Evolutionary conservation across 495 filamentous ascomycete species (phyloP).

Genomic region (Platismatia glauca): DNA sequence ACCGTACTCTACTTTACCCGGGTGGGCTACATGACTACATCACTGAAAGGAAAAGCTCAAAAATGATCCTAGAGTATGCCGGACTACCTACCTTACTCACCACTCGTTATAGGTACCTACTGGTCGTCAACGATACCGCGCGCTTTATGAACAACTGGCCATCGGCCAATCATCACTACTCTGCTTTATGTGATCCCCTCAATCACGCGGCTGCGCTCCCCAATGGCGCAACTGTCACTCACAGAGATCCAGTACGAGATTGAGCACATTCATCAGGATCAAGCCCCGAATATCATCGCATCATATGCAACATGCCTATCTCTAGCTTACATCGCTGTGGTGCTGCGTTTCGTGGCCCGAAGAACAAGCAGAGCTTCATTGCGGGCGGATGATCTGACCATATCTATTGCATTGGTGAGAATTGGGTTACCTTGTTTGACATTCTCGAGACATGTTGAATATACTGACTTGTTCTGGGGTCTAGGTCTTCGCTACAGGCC

Average conservation of each 20-base stretch:
- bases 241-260: slow-evolving; percentile 3
- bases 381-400: slow-evolving; percentile 6
- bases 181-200: neutral
- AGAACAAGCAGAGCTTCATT: neutral
- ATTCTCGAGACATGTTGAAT: neutral
- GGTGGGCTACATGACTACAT: too few relatives aligned
- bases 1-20: too few relatives aligned
- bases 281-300: slow-evolving; percentile 3
- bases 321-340: slow-evolving; percentile 4
- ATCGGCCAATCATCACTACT: neutral
- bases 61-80: neutral
- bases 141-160: neutral
- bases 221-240: neutral
- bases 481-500: neutral
- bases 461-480: neutral
- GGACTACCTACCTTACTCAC: neutral
- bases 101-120: neutral
- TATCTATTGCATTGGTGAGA: slow-evolving; percentile 1
- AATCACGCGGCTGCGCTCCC: neutral
- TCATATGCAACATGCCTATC: slow-evolving; percentile 1
- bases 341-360: slow-evolving; percentile 6
- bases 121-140: neutral
- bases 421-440: neutral
- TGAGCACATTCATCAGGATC: slow-evolving; percentile 2
- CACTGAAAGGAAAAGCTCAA: neutral